Conservation (phyloP, 306 rosid genomes). For the Adenanthera pavonina region DNA sequence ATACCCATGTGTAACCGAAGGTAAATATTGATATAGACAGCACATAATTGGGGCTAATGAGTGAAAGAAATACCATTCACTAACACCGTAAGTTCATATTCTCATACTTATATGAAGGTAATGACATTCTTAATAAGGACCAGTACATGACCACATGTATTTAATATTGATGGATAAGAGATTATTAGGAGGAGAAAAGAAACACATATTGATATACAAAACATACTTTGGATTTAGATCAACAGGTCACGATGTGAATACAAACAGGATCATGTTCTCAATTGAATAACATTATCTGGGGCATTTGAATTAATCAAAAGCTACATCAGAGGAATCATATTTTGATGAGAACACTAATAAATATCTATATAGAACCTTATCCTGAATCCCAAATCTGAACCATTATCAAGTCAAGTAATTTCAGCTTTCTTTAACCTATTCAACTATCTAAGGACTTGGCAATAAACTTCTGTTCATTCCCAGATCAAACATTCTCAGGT, state of each 20-base stretch:
- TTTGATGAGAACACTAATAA: not conserved
- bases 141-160: not conserved
- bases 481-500: constrained; percentile 1
- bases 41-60: not conserved
- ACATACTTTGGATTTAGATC: not conserved
- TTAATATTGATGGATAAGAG: constrained; percentile 29
- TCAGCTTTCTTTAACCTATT: constrained; percentile 18
- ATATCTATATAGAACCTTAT: not conserved
- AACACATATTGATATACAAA: not conserved
- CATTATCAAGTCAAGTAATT: constrained; percentile 14
- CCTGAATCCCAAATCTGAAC: not conserved
- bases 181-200: constrained; percentile 16
- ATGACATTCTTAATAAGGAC: constrained; percentile 17
- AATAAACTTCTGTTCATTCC: constrained; percentile 22
- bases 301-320: constrained; percentile 13
- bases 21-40: not conserved
- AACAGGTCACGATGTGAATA: not conserved
- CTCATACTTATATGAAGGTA: not conserved
- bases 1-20: not conserved
- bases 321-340: not conserved
- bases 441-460: constrained; percentile 2
- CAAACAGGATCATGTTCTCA: not conserved
- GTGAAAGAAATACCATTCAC: constrained; percentile 20
- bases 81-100: constrained; percentile 10
- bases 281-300: not conserved